These are phyloP conservation scores for Boletus sensibilis DNA, from an alignment of 768 basidiomycete species.

Conservation along the genomic window DNA sequence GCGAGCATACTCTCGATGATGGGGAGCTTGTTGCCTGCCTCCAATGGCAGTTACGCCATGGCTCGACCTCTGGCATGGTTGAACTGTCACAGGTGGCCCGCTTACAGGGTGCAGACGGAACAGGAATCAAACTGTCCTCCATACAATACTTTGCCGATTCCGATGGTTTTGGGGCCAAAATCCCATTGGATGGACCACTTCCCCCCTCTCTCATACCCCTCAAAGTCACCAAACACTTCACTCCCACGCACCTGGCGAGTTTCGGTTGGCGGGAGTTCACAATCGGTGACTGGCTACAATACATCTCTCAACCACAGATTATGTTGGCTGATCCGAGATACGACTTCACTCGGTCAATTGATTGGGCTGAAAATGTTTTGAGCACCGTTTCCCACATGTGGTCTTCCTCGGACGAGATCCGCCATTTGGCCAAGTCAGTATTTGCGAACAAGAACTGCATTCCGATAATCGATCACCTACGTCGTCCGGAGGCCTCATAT, in stretches of 20 bases:
- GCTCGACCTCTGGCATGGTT: not conserved
- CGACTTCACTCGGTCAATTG: constrained; percentile 59
- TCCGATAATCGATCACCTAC: constrained; percentile 56
- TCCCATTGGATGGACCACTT: constrained; percentile 75
- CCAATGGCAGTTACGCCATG: not conserved
- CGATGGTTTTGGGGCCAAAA: constrained; percentile 38
- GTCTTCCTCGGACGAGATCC: constrained; percentile 47
- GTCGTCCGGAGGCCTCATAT: constrained; percentile 66
- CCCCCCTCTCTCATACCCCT: constrained; percentile 67
- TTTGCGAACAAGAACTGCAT: constrained; percentile 39
- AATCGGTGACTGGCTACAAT: constrained; percentile 66
- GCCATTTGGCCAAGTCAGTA: constrained; percentile 20
- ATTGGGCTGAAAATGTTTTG: constrained; percentile 79
- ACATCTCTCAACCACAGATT: constrained; percentile 51
- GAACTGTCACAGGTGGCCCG: constrained; percentile 26
- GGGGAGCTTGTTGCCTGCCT: constrained; percentile 7
- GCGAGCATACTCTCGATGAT: not conserved
- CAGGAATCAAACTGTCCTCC: constrained; percentile 58
- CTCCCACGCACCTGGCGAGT: constrained; percentile 46
- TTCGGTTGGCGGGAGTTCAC: constrained; percentile 80
- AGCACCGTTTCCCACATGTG: constrained; percentile 61
- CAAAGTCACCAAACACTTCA: constrained; percentile 56
- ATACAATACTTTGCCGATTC: constrained; percentile 67
- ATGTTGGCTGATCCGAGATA: constrained; percentile 41
- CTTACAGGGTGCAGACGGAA: constrained; percentile 45